These are phyloP conservation scores for Nigrospora oryzae DNA, from an alignment of 2,329 filamentous ascomycete species.

Conservation along the genomic window DNA sequence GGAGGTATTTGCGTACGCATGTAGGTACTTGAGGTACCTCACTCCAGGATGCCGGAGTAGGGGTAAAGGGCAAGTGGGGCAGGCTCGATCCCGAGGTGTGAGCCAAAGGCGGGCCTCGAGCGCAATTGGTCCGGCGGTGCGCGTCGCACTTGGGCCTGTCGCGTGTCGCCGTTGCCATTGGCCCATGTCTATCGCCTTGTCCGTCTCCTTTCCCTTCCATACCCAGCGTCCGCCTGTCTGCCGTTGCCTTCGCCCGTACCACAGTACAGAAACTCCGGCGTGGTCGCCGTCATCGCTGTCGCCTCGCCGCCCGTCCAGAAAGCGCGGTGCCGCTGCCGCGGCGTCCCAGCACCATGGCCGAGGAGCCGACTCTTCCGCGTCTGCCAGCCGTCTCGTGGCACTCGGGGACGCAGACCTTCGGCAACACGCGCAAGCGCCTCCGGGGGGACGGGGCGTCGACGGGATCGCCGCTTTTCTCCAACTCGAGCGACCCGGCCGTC, in stretches of 20 bases:
- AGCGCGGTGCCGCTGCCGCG: not conserved
- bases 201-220: not conserved
- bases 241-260: not conserved
- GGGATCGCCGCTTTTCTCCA: conserved; percentile 32
- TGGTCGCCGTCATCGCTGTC: no score
- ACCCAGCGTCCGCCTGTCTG: not conserved
- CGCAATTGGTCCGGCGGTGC: not conserved
- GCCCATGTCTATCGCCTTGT: not conserved
- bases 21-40: no score
- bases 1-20: no score
- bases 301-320: not conserved
- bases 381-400: conserved; percentile 23
- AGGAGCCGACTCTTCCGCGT: conserved; percentile 26
- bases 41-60: no score
- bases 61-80: no score
- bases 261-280: no score
- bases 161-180: conserved; percentile 1
- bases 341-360: conserved; percentile 16
- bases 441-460: conserved; percentile 11
- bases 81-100: no score
- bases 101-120: no score
- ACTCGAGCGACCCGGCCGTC: conserved; percentile 62
- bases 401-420: conserved; percentile 17
- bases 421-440: conserved; percentile 30
- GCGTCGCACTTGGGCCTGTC: not conserved